Conservation (phyloP, 768 basidiomycete species). For the Sistotremastrum suecicum region DNA sequence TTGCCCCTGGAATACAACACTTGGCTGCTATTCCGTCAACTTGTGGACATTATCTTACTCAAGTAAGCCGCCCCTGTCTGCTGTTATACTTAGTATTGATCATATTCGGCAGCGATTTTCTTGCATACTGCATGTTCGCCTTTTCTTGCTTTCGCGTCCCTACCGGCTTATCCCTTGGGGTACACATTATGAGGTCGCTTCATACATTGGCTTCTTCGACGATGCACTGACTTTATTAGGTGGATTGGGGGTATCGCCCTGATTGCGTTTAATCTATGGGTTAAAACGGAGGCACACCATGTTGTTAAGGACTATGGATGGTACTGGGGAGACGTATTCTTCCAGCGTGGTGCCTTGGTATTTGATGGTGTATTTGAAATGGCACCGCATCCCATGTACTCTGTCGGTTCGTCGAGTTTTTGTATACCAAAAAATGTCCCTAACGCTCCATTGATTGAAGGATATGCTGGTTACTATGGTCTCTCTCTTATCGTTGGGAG, state of each 20-base stretch:
- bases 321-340: conserved; percentile 94
- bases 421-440: background rate
- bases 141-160: conserved; percentile 87
- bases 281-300: conserved; percentile 93
- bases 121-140: conserved; percentile 91
- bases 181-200: conserved; percentile 65
- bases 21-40: conserved; percentile 90
- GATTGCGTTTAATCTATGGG: conserved; percentile 94
- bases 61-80: conserved; percentile 44
- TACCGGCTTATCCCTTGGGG: conserved; percentile 49
- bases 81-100: background rate
- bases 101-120: conserved; percentile 55
- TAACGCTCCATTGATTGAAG: conserved; percentile 20
- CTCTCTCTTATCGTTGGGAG: conserved; percentile 82
- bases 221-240: conserved; percentile 22
- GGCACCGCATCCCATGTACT: conserved; percentile 93
- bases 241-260: conserved; percentile 80
- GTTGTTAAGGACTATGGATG: conserved; percentile 98
- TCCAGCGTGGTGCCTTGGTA: conserved; percentile 82
- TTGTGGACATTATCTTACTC: conserved; percentile 91
- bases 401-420: conserved; percentile 38
- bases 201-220: background rate
- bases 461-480: conserved; percentile 97
- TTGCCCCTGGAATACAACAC: conserved; percentile 90
- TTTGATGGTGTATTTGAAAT: conserved; percentile 98